These are phyloP conservation scores for Saururus chinensis DNA, from an alignment of 164 flowering plant species.

Conservation along the genomic window DNA sequence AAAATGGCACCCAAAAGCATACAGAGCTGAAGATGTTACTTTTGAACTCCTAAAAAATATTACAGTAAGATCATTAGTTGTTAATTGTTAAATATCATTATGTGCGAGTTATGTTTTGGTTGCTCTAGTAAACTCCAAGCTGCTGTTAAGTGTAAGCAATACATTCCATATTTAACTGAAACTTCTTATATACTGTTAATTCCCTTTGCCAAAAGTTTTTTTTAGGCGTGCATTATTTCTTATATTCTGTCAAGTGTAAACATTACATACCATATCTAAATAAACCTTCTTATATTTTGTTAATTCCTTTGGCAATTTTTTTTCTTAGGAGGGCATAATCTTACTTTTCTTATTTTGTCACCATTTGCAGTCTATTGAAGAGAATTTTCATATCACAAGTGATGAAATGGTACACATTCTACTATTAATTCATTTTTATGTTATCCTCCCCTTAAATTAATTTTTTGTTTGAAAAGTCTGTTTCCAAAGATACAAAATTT, in stretches of 20 bases:
- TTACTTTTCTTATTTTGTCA: no score
- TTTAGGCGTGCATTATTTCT: no score
- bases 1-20: slow-evolving; percentile 96
- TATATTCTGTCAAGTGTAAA: no score
- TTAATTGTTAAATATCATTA: no score
- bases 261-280: no score
- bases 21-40: slow-evolving; percentile 51
- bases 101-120: no score
- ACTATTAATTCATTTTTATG: neutral
- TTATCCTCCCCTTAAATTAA: neutral
- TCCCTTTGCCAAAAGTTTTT: neutral
- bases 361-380: slow-evolving; percentile 61
- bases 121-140: no score
- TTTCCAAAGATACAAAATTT: no score
- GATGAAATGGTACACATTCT: slow-evolving; percentile 41
- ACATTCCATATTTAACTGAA: no score
- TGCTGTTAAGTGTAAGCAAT: no score
- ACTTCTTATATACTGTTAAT: neutral
- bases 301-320: no score
- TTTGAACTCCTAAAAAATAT: slow-evolving; percentile 67
- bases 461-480: neutral
- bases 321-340: no score
- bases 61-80: slow-evolving; percentile 32
- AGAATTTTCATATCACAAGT: slow-evolving; percentile 75
- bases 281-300: neutral